Evolutionary conservation across 139 green algal genomes (phyloP).

Genomic region (Coelastrella sp.): DNA sequence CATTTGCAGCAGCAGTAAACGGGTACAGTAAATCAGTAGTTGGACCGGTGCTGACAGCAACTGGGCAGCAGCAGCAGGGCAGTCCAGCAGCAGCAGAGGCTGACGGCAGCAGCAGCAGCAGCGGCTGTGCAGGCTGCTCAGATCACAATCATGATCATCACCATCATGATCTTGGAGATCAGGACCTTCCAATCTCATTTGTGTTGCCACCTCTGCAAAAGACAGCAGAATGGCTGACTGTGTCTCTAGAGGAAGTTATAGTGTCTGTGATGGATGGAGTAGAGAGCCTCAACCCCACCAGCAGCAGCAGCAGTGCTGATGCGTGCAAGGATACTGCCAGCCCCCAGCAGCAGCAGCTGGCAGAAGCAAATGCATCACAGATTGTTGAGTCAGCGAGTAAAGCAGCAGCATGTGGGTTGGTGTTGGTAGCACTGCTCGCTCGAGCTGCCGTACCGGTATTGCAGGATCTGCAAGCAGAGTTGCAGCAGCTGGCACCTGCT

Average conservation of each 20-base stretch:
- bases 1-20: conserved; percentile 32
- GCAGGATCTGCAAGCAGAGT: neutral
- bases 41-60: neutral
- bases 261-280: neutral
- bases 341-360: neutral
- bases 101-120: neutral
- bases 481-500: neutral
- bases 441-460: conserved; percentile 17
- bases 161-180: neutral
- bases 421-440: conserved; percentile 8
- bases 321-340: neutral
- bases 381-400: neutral
- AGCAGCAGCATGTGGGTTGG: conserved; percentile 14
- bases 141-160: neutral
- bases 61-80: neutral
- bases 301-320: conserved; percentile 12
- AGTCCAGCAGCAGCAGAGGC: conserved; percentile 10
- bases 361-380: neutral
- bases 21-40: conserved; percentile 26
- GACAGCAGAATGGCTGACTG: conserved; percentile 16
- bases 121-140: neutral
- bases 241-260: conserved; percentile 4
- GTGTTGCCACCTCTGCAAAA: conserved; percentile 27
- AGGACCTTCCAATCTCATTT: neutral
- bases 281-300: neutral